Evolutionary conservation across 169 alveolate species (phyloP).

Genomic region (Plasmodium adleri): DNA sequence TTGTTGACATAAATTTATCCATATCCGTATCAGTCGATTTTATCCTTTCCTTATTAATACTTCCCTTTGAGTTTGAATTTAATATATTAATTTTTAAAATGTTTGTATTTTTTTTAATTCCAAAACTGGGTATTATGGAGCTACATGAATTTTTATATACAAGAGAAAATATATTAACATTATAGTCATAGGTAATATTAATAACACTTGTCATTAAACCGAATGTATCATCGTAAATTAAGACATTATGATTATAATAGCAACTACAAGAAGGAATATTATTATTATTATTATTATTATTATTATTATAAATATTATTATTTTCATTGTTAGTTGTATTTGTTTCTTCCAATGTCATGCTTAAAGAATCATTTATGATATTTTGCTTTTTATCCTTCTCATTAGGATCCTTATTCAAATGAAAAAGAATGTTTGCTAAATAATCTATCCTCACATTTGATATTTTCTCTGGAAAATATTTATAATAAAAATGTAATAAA

Average conservation of each 20-base stretch:
- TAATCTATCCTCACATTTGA: conserved; percentile 45
- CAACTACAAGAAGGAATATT: not conserved
- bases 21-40: no score
- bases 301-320: not conserved
- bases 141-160: conserved; percentile 42
- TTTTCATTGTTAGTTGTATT: not conserved
- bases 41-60: not conserved
- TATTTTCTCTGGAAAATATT: conserved; percentile 52
- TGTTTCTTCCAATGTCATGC: not conserved
- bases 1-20: no score
- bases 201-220: conserved; percentile 41
- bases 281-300: not conserved
- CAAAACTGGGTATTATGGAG: conserved; percentile 48
- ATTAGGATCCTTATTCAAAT: conserved; percentile 12
- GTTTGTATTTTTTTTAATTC: conserved; percentile 33
- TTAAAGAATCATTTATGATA: not conserved
- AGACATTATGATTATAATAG: conserved; percentile 16
- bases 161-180: conserved; percentile 55
- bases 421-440: conserved; percentile 47
- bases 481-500: conserved; percentile 38
- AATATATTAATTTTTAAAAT: conserved; percentile 23
- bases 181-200: conserved; percentile 22
- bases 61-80: not conserved
- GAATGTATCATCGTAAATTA: conserved; percentile 57
- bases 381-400: not conserved